Conservation (phyloP, 345 rosid genomes). For the Syzygium grande region DNA sequence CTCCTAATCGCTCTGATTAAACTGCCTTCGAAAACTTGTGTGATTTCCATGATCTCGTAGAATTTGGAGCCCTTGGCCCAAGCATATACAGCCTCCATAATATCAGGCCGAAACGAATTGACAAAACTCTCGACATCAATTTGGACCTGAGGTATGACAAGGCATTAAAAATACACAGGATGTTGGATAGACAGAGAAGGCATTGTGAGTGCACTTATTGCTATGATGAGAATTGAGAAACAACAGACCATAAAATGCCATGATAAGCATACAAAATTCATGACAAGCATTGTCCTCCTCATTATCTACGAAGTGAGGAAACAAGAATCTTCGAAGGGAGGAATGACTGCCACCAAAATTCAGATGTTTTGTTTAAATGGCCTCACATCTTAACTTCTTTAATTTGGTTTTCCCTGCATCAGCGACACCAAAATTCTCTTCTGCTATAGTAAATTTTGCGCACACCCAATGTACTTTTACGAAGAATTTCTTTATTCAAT, state of each 20-base stretch:
- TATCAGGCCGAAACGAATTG: constrained; percentile 83
- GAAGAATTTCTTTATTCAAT: background rate
- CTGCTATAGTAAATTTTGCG: background rate
- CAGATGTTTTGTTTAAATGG: background rate
- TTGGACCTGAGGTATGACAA: constrained; percentile 44
- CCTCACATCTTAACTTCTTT: background rate
- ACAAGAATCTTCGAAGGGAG: no score
- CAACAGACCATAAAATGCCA: background rate
- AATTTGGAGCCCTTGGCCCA: constrained; percentile 98
- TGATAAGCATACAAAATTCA: background rate
- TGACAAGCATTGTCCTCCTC: background rate
- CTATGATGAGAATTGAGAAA: background rate
- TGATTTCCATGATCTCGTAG: constrained; percentile 89
- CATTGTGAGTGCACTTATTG: background rate
- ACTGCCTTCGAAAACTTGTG: constrained; percentile 95
- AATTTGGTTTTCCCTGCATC: background rate
- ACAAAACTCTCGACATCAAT: constrained; percentile 78
- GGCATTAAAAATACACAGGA: background rate
- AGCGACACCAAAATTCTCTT: background rate
- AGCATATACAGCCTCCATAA: constrained; percentile 97
- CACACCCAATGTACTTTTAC: background rate
- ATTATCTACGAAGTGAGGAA: no score
- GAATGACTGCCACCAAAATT: no score
- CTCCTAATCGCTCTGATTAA: constrained; percentile 96
- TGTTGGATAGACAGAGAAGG: background rate